Evolutionary conservation across 176 grass and related monocot species (phyloP), one percentile per base, ranked within the genome.

Genomic region (Oryza glumipatula): DNA sequence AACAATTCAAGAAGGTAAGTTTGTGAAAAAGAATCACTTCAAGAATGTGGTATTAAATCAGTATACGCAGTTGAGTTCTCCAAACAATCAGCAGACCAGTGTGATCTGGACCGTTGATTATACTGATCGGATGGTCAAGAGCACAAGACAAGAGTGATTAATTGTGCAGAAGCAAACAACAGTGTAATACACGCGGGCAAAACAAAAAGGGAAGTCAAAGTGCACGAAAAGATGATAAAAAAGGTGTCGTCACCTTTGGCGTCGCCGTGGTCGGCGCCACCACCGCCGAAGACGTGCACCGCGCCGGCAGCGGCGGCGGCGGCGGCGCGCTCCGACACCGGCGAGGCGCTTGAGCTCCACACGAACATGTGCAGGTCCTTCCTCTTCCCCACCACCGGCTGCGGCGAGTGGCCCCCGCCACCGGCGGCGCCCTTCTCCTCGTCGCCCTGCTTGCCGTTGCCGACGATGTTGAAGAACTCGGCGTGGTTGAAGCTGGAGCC

Each of bases 401-500:
- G 56, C 60, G 76, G 61, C 41, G 89, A 94, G n/a, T 86, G 70
- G 5, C 71, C 28, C 28, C 28, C 28, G 28, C 28, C 28, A 28
- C 28, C 28, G 28, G 28, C 28, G 28, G 28, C 43, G 43, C 88
- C 92, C 69, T 91, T 83, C 87, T 97, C 92, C 82, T 94, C 95
- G 35, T 98, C 95, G 0, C 48, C 83, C 58, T 63, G 52, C 16
- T 51, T 88, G 2, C 88, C 89, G 7, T 65, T 88, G 2, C 88
- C 81, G 39, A 88, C 92, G 84, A 94, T 92, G 24, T 94, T 91
- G 86, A 93, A 95, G 90, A 98, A 98, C 24, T 98, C 95, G 2
- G 92, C 82, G 78, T 98, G 95, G 80, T 98, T 96, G 74, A 93
- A 96, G 65, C 94, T 96, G 16, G 94, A 96, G 5, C 94, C 94